Evolutionary conservation across 352 stramenopile species (phyloP), one percentile per base, ranked within the genome.

Genomic region (Phytophthora brassicae): DNA sequence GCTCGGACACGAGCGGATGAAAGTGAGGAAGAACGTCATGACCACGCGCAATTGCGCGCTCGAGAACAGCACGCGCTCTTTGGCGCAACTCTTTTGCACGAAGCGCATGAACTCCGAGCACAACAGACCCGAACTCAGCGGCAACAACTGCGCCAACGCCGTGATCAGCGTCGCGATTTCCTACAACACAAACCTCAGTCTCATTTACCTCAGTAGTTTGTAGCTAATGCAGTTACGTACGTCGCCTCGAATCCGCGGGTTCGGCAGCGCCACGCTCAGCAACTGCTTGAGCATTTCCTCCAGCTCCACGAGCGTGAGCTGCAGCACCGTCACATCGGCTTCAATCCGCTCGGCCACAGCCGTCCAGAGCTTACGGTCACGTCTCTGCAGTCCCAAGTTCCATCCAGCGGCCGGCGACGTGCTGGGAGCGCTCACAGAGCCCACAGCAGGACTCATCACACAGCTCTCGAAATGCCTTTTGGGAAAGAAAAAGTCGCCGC

Each of bases 281-380:
- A 92, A 57, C 56, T 94, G 82, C 38, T 72, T 74, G 3, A 94
- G 55, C n/a, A 91, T 88, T n/a, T 94, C 85, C 38, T 94, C 82
- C 51, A 92, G 59, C 41, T 94, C 81, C 51, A 93, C 84, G 8
- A 83, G 74, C 54, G 81, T 92, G 52, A 94, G 72, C 66, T 74
- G 65, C 54, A 81, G 57, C 60, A 73, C 67, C 1, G 61, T 39
- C 7, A 87, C 72, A 42, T 94, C 84, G 9, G 74, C 74, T 46
- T 92, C 78, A 16, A 90, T 41, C 19, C 76, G 72, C 49, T 89
- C 78, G 6, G 73, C 70, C 20, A 87, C 58, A 23, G 56, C 51
- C 8, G 64, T 77, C 83, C 83, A 92, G 29, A 77, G 56, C 67
- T 88, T 90, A 33, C 84, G 81, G 42, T 92, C 84, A 48, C 80